Conservation (phyloP, 495 filamentous ascomycete species). For the Neohortaea acidophila region DNA sequence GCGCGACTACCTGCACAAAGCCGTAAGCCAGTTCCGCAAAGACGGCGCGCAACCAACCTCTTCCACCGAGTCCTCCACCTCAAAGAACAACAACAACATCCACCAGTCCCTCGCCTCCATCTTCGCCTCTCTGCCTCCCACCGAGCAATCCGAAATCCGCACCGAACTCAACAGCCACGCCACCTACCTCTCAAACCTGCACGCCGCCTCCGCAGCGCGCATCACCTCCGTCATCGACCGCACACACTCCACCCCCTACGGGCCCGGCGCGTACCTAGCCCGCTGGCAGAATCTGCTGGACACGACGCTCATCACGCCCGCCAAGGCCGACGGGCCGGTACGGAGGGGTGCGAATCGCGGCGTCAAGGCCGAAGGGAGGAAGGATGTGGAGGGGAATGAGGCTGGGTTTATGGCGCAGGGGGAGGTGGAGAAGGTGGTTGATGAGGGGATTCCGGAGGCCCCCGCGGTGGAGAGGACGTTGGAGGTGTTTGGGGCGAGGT, state of each 20-base stretch:
- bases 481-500: constrained; percentile 16
- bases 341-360: constrained; percentile 38
- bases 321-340: constrained; percentile 27
- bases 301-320: constrained; percentile 42
- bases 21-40: constrained; percentile 28
- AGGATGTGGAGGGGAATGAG: constrained; percentile 30
- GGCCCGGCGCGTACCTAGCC: constrained; percentile 47
- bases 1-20: constrained; percentile 30
- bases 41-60: neutral
- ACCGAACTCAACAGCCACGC: constrained; percentile 37
- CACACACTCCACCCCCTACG: constrained; percentile 24
- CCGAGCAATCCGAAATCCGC: constrained; percentile 25
- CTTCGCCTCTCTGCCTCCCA: constrained; percentile 30
- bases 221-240: constrained; percentile 28
- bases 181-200: constrained; percentile 36
- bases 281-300: constrained; percentile 51
- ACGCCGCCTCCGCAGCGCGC: constrained; percentile 32
- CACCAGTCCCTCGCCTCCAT: constrained; percentile 31
- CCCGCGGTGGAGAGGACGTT: constrained; percentile 11
- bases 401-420: constrained; percentile 16
- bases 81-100: constrained; percentile 27
- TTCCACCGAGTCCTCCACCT: constrained; percentile 7
- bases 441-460: constrained; percentile 6
- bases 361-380: constrained; percentile 33
- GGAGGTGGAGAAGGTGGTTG: constrained; percentile 9